These are phyloP conservation scores for Nemania abortiva DNA, from an alignment of 2,329 filamentous ascomycete species.

Conservation along the genomic window DNA sequence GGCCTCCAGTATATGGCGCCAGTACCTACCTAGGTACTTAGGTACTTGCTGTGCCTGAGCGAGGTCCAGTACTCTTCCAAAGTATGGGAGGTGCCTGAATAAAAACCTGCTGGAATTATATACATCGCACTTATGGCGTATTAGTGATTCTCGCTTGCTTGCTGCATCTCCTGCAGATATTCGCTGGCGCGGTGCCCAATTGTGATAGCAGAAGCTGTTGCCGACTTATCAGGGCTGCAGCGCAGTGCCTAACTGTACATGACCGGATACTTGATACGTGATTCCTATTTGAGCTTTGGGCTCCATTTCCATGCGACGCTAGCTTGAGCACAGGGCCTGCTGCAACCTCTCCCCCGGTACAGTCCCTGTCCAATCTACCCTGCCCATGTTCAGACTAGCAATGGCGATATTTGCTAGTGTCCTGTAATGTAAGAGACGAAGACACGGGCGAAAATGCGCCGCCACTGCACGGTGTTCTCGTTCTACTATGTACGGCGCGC, in stretches of 20 bases:
- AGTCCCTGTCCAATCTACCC: slow-evolving; percentile 4
- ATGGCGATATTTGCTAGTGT: not conserved
- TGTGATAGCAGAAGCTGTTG: slow-evolving; percentile 5
- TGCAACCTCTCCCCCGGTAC: slow-evolving; percentile 32
- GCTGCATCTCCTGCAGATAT: slow-evolving; percentile 23
- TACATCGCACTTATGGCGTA: not conserved
- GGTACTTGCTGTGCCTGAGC: slow-evolving; percentile 9
- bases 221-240: slow-evolving; percentile 7
- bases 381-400: not conserved
- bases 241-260: not conserved
- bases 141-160: slow-evolving; percentile 13
- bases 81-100: slow-evolving; percentile 8
- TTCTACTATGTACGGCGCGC: slow-evolving; percentile 6
- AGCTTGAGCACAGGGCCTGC: slow-evolving; percentile 32
- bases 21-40: slow-evolving; percentile 1
- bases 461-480: slow-evolving; percentile 13
- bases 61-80: slow-evolving; percentile 9
- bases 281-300: slow-evolving; percentile 19
- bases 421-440: slow-evolving; percentile 6
- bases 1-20: slow-evolving; percentile 17
- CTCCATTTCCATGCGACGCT: slow-evolving; percentile 28
- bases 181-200: slow-evolving; percentile 19
- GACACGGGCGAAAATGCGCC: slow-evolving; percentile 11
- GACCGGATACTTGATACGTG: slow-evolving; percentile 15
- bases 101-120: not conserved